phyloP scores from a whole-genome alignment of 2,329 filamentous ascomycete species.

The Pseudogymnoascus sp. region DNA sequence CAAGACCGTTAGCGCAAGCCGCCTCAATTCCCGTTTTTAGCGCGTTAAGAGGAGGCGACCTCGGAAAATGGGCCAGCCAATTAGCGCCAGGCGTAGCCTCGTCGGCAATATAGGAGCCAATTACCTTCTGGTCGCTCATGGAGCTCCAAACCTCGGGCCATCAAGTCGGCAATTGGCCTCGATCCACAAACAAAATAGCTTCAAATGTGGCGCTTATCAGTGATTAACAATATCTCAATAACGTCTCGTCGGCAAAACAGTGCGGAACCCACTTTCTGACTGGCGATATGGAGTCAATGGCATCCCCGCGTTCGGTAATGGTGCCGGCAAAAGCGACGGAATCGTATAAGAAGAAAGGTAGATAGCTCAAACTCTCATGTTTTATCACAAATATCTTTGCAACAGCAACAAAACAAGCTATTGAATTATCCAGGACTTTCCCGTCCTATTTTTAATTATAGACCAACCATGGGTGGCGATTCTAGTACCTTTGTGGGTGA shows the following conservation, averaged over 20 bases:
- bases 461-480: background rate
- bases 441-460: background rate
- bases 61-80: background rate
- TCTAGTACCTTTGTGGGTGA: background rate
- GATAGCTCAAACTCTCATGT: background rate
- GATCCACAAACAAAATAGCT: background rate
- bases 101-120: slow-evolving; percentile 5
- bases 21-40: background rate
- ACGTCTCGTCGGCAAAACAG: background rate
- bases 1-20: background rate
- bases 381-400: background rate
- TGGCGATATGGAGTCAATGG: background rate
- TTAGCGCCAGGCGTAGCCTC: background rate
- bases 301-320: background rate
- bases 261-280: background rate
- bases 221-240: background rate
- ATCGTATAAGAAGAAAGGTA: background rate
- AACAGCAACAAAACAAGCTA: background rate
- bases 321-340: background rate
- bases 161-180: background rate
- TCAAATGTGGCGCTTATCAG: background rate
- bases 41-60: background rate
- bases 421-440: background rate
- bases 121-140: background rate
- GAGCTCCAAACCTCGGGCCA: background rate